Conservation (phyloP, 2,329 filamentous ascomycete genomes). For the Trichoderma simmonsii region DNA sequence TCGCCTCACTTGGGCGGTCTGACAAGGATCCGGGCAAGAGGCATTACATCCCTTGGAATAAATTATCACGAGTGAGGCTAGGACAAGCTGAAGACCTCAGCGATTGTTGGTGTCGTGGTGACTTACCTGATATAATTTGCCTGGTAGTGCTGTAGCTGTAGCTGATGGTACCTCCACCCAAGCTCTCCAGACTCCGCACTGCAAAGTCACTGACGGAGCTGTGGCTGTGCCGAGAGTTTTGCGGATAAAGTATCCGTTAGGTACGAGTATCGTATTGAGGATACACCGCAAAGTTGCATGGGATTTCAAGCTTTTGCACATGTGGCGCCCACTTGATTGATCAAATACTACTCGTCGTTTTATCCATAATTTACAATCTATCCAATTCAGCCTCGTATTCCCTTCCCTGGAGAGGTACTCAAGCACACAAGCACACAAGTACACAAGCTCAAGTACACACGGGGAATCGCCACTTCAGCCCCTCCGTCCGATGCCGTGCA, state of each 20-base stretch:
- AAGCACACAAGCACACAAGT: too few species aligned
- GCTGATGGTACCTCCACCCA: neutral
- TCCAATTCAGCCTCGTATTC: neutral
- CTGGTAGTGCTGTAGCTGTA: neutral
- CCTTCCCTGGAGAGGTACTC: neutral
- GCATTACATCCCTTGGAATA: neutral
- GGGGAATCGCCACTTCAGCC: neutral
- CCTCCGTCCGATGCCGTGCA: neutral
- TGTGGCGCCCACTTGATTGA: neutral
- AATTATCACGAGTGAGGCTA: neutral
- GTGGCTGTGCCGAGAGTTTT: neutral
- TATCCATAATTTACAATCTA: neutral
- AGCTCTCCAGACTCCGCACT: neutral
- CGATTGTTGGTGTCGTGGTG: neutral
- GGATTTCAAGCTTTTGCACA: neutral
- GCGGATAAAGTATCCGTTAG: neutral
- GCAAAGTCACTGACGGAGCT: neutral
- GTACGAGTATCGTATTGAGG: neutral
- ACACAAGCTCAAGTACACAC: too few species aligned
- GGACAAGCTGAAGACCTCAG: neutral
- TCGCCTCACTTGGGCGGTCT: neutral
- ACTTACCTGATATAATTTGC: too few species aligned
- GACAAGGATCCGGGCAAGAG: neutral
- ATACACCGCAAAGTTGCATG: neutral
- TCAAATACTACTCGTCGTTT: neutral